These are phyloP conservation scores for Ogataea wickerhamii DNA, from an alignment of 805 yeast species.

Conservation along the genomic window DNA sequence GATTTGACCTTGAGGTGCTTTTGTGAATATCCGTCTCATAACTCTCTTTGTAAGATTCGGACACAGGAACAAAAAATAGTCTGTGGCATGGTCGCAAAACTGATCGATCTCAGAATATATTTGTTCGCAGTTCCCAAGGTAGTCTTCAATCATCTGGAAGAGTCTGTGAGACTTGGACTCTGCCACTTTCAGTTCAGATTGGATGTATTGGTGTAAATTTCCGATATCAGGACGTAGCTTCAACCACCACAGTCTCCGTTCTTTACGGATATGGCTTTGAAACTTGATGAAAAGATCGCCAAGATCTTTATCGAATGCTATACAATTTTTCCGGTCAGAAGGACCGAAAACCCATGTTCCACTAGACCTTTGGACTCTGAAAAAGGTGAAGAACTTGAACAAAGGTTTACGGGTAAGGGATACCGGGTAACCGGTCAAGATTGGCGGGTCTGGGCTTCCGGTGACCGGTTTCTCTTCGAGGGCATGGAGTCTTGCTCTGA, in stretches of 20 bases:
- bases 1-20: conserved; percentile 7
- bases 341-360: neutral
- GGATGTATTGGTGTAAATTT: neutral
- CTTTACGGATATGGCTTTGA: neutral
- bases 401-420: neutral
- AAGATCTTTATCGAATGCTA: neutral
- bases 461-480: neutral
- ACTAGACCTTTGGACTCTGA: neutral
- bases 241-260: neutral
- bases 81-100: conserved; percentile 4
- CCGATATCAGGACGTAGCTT: neutral
- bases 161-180: conserved; percentile 1
- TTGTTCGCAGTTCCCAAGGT: conserved; percentile 15
- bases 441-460: neutral
- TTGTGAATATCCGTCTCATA: conserved; percentile 10
- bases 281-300: neutral
- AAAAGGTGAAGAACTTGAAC: neutral
- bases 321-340: neutral
- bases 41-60: conserved; percentile 8
- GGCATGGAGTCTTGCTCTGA: neutral
- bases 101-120: conserved; percentile 3
- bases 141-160: conserved; percentile 14
- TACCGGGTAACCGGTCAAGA: neutral
- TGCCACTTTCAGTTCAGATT: neutral
- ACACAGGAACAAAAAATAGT: conserved; percentile 18